Conservation (phyloP, 176 grass and related monocot genomes). For the Tuctoria greenei region DNA sequence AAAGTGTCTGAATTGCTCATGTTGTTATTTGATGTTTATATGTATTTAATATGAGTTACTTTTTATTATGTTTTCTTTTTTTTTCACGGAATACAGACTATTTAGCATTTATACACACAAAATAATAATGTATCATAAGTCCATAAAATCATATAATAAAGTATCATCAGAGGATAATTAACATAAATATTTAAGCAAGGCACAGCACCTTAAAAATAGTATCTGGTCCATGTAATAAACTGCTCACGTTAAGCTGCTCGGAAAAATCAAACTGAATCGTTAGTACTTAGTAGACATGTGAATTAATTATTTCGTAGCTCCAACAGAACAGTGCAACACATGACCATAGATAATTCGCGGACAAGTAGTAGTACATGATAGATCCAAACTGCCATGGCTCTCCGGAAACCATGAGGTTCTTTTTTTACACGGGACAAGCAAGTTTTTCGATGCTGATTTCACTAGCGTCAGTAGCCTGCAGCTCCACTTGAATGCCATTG, state of each 20-base stretch:
- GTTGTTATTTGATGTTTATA: no score
- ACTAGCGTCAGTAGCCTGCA: conserved; percentile 73
- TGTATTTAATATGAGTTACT: no score
- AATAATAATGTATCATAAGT: no score
- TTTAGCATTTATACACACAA: no score
- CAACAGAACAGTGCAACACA: conserved; percentile 26
- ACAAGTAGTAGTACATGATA: conserved; percentile 48
- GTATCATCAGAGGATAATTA: no score
- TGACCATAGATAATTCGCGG: conserved; percentile 27
- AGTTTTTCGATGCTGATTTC: conserved; percentile 63
- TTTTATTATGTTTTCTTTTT: no score
- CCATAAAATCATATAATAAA: no score
- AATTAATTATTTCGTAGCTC: conserved; percentile 40
- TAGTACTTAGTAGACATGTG: conserved; percentile 29
- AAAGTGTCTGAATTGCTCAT: no score
- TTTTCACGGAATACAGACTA: no score
- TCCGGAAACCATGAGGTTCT: conserved; percentile 27
- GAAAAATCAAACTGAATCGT: neutral
- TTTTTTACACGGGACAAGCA: conserved; percentile 52
- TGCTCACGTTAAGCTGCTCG: neutral
- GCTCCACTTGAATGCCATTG: conserved; percentile 70
- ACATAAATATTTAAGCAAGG: no score
- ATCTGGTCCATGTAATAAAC: neutral
- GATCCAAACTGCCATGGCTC: conserved; percentile 42
- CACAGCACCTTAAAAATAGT: neutral